Conservation (phyloP, 2,329 filamentous ascomycete genomes). For the Coniosporium tulheliwenetii region DNA sequence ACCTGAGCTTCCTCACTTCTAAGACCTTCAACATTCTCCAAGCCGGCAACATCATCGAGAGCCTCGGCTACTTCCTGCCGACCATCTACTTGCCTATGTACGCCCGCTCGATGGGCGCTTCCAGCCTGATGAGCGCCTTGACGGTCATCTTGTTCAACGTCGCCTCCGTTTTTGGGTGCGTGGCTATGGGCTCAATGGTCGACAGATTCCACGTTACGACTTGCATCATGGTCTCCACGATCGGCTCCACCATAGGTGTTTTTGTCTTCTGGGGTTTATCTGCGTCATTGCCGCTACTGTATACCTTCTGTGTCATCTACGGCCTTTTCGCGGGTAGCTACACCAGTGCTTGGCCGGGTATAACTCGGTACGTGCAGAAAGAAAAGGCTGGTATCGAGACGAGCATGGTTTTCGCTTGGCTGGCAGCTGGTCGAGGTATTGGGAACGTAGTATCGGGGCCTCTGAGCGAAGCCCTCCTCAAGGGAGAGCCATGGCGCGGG, state of each 20-base stretch:
- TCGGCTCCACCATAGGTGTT: conserved; percentile 18
- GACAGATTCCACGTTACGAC: conserved; percentile 23
- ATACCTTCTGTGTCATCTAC: conserved; percentile 26
- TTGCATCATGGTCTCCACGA: conserved; percentile 19
- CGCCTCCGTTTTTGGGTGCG: conserved; percentile 18
- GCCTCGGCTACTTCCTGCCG: conserved; percentile 28
- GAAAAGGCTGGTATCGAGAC: conserved; percentile 19
- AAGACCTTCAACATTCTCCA: conserved; percentile 27
- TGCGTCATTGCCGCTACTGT: conserved; percentile 23
- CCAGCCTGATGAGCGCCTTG: conserved; percentile 17
- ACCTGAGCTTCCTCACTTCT: conserved; percentile 19
- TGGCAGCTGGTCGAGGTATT: conserved; percentile 34
- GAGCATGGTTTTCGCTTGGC: conserved; percentile 31
- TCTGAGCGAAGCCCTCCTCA: conserved; percentile 30
- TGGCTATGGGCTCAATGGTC: conserved; percentile 21
- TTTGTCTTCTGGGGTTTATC: conserved; percentile 31
- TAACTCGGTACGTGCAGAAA: conserved; percentile 8
- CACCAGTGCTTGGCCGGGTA: conserved; percentile 18
- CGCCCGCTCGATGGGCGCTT: conserved; percentile 20
- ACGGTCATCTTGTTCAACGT: conserved; percentile 24
- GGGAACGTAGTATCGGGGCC: conserved; percentile 36
- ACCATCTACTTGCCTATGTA: conserved; percentile 26
- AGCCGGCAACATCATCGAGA: conserved; percentile 23
- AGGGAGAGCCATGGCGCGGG: conserved; percentile 17
- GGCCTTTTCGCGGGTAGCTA: conserved; percentile 25